A percentile compares a stretch with the other conserved stretches of the same genome.
Conservation (phyloP, 441 rosid genomes). For the Hura crepitans region DNA sequence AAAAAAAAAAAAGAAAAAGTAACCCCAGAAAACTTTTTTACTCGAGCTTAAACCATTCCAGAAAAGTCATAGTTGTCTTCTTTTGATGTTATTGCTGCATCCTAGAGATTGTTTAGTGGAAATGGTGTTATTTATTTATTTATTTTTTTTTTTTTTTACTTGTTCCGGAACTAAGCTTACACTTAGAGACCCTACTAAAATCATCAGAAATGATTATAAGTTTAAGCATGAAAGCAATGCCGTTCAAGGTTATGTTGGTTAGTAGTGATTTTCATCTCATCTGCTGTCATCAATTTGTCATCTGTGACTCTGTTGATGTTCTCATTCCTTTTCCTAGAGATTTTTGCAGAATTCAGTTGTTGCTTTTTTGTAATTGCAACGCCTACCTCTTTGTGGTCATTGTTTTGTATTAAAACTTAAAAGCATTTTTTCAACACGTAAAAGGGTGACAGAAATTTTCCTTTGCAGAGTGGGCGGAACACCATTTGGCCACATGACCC, state of each 20-base stretch:
- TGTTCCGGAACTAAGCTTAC: not conserved
- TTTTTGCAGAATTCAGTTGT: not conserved
- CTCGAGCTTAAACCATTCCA: no score
- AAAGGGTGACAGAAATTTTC: not conserved
- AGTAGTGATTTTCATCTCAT: not conserved
- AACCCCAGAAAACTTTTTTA: no score
- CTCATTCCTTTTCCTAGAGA: not conserved
- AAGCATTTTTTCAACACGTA: not conserved
- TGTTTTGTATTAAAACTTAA: not conserved
- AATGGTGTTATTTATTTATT: no score
- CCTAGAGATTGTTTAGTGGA: not conserved
- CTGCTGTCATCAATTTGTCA: not conserved
- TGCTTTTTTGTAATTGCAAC: not conserved
- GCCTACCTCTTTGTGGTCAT: not conserved
- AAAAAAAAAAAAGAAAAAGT: no score
- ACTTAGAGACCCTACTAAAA: not conserved
- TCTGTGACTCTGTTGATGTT: not conserved
- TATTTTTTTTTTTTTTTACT: no score
- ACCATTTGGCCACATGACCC: constrained; percentile 96
- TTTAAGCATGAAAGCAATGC: not conserved
- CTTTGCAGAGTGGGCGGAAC: constrained; percentile 75
- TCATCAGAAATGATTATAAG: not conserved
- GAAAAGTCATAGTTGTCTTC: not conserved
- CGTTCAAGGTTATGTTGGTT: not conserved
- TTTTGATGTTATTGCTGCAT: constrained; percentile 1